Conservation (phyloP, 805 yeast species). For the Pichia phayaonensis region DNA sequence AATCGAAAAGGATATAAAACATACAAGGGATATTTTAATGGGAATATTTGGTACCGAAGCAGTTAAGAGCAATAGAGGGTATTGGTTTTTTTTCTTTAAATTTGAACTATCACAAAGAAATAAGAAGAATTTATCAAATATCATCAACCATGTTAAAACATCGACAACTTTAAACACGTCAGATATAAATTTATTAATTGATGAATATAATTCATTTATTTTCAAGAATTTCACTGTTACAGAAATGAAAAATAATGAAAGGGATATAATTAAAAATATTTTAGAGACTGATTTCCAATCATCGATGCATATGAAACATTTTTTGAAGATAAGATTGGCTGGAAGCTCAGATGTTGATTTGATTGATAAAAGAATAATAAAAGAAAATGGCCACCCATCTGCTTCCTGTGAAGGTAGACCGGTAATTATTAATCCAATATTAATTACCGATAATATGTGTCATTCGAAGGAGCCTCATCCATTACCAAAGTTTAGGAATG, state of each 20-base stretch:
- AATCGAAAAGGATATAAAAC: constrained; percentile 13
- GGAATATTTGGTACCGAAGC: constrained; percentile 23
- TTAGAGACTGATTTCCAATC: constrained; percentile 29
- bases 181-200: constrained; percentile 36
- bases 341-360: constrained; percentile 24
- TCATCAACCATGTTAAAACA: constrained; percentile 38
- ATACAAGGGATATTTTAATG: constrained; percentile 21
- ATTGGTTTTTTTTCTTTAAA: constrained; percentile 52
- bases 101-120: constrained; percentile 43
- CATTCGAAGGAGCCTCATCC: constrained; percentile 18
- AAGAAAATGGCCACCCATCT: constrained; percentile 33
- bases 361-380: constrained; percentile 21
- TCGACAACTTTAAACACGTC: constrained; percentile 41
- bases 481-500: constrained; percentile 54
- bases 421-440: constrained; percentile 30
- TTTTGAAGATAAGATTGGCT: constrained; percentile 25
- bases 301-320: constrained; percentile 26
- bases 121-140: constrained; percentile 35
- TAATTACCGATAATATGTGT: not conserved
- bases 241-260: constrained; percentile 15
- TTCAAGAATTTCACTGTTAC: constrained; percentile 19
- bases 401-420: constrained; percentile 35
- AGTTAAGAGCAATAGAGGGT: constrained; percentile 36
- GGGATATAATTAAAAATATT: constrained; percentile 20
- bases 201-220: constrained; percentile 33